Evolutionary conservation across 1,139 yeast species (phyloP).

Genomic region (Suhomyces kunorum): DNA sequence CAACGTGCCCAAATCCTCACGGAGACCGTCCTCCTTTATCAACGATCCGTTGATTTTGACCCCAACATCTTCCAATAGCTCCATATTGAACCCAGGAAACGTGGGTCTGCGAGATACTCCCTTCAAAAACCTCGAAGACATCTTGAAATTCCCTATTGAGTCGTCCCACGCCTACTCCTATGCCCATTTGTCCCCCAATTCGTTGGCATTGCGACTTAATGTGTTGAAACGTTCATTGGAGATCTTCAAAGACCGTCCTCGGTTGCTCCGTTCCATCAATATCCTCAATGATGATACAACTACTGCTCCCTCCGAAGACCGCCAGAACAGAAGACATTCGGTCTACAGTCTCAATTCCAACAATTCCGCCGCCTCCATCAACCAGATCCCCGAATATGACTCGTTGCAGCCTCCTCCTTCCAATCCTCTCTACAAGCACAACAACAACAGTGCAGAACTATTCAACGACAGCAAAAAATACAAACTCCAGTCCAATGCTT

Average conservation of each 20-base stretch:
- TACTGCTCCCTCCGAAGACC: neutral
- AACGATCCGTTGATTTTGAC: conserved; percentile 14
- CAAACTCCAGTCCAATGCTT: conserved; percentile 51
- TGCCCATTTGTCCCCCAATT: conserved; percentile 78
- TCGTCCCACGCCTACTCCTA: conserved; percentile 85
- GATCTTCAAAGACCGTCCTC: conserved; percentile 65
- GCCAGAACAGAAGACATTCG: conserved; percentile 8
- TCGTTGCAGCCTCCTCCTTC: conserved; percentile 13
- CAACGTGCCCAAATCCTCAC: conserved; percentile 6
- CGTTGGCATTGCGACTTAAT: conserved; percentile 71
- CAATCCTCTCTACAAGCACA: conserved; percentile 15
- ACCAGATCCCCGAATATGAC: conserved; percentile 3
- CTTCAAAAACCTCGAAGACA: conserved; percentile 27
- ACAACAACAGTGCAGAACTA: conserved; percentile 29
- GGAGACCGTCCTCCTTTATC: conserved; percentile 12
- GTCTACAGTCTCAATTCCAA: conserved; percentile 15
- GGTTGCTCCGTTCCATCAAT: conserved; percentile 38
- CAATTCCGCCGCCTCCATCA: conserved; percentile 13
- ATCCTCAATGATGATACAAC: neutral
- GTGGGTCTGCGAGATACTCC: conserved; percentile 8
- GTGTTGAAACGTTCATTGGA: conserved; percentile 76
- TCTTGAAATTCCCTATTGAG: conserved; percentile 67
- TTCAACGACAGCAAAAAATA: conserved; percentile 23
- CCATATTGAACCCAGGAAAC: neutral
- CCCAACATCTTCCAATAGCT: conserved; percentile 5